Conservation (phyloP, 371 early-diverging fungal species). For the Apophysomyces sp. region DNA sequence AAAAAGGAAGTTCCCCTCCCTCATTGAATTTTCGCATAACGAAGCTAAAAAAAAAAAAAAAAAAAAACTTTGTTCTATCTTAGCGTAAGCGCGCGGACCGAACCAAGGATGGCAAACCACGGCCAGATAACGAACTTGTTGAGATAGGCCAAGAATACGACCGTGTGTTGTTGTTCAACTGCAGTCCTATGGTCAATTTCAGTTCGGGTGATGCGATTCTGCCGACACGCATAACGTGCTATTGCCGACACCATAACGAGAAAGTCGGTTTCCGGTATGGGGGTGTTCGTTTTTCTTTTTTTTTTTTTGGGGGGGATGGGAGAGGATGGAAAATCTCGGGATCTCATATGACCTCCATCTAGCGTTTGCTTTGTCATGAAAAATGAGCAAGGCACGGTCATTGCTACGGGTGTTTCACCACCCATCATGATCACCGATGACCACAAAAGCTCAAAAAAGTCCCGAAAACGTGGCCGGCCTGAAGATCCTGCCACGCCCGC, state of each 20-base stretch:
- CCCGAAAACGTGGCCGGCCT: conserved; percentile 4
- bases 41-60: not conserved
- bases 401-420: conserved; percentile 82
- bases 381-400: conserved; percentile 56
- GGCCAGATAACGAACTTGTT: conserved; percentile 19
- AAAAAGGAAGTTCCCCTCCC: conserved; percentile 3
- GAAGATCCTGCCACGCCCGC: conserved; percentile 22
- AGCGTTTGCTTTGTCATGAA: conserved; percentile 69
- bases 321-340: too few species aligned
- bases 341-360: conserved; percentile 3
- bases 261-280: conserved; percentile 83
- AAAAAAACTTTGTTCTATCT: not conserved
- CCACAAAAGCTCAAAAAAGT: conserved; percentile 72
- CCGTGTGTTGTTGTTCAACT: conserved; percentile 80
- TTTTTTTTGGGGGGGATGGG: too few species aligned
- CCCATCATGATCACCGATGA: conserved; percentile 95
- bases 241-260: conserved; percentile 92
- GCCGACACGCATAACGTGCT: conserved; percentile 92
- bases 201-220: conserved; percentile 79
- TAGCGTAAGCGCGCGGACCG: conserved; percentile 53
- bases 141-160: conserved; percentile 25
- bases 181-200: conserved; percentile 80
- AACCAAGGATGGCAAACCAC: conserved; percentile 27
- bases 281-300: not conserved
- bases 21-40: too few species aligned